Evolutionary conservation across 2,329 filamentous ascomycete species (phyloP), one percentile per base, ranked within the genome.

Genomic region (Bimuria novae-zelandiae): DNA sequence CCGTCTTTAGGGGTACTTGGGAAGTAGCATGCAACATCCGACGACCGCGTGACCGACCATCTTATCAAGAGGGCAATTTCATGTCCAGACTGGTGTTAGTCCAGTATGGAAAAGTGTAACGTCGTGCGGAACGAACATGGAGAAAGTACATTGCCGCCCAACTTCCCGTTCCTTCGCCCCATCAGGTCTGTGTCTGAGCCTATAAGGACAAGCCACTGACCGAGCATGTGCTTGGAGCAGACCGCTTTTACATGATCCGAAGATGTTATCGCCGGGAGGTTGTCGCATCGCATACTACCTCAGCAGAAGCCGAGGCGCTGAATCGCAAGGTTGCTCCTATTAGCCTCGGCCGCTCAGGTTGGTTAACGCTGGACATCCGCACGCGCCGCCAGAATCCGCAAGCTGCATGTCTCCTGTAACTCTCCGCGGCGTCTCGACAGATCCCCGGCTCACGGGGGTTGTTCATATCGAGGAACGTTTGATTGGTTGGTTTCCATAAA

Each of bases 131-230:
- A 14, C 44, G 27, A 16, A 29, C 23, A 22, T 47, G 32, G 33
- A 47, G 44, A 23, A 17, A 14, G 22, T 46, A 36, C 42, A 36
- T 44, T 44, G 41, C 30, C 42, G 42, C 43, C 32, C 43, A 46
- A 27, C 30, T 16, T 45, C 29, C n/a, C 25, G 40, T 25, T 21
- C 29, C 27, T 45, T 30, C 43, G 30, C 14, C n/a, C 32, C n/a
- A 37, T 16, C 21, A 23, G 27, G 29, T 27, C 14, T 37, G 16
- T n/a, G 7, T 36, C 17, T 11, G 12, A 22, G 7, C 29, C 27
- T 11, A 41, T 25, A 6, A 19, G 17, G 3, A 7, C 23, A 5
- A 30, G 17, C 29, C 16, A 7, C n/a, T 14, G 19, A 45, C 29
- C 6, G 21, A 35, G n/a, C 16, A 21, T 30, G 41, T 10, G 8